Percentiles rank a stretch among this genome's conserved stretches.
Evolutionary conservation across 768 basidiomycete species (phyloP).

Genomic region (Lactarius psammicola): DNA sequence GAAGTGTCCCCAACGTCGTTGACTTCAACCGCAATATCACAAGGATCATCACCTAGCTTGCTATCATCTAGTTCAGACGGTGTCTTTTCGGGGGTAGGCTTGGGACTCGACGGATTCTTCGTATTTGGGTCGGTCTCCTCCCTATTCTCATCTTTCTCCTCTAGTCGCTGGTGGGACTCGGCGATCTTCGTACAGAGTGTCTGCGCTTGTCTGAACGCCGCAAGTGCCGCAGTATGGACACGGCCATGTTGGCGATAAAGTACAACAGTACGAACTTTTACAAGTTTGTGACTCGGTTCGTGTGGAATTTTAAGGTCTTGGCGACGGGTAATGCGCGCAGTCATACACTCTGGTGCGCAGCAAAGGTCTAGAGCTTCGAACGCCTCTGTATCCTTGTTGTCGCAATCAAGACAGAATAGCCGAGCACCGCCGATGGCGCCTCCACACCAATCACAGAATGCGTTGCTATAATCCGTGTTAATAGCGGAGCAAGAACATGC

Average conservation of each 20-base stretch:
- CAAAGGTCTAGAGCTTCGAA: conserved; percentile 35
- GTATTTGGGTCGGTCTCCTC: not conserved
- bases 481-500: not conserved
- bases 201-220: conserved; percentile 4
- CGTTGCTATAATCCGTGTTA: conserved; percentile 18
- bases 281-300: conserved; percentile 6
- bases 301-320: conserved; percentile 18
- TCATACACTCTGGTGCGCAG: conserved; percentile 32
- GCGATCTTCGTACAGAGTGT: not conserved
- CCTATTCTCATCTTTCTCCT: too few species aligned
- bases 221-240: not conserved
- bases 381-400: conserved; percentile 1
- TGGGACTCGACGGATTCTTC: not conserved
- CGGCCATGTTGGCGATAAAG: conserved; percentile 9
- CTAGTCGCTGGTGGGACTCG: not conserved
- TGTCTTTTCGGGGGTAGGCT: too few species aligned
- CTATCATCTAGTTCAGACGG: too few species aligned
- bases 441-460: conserved; percentile 33
- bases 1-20: too few species aligned
- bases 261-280: not conserved
- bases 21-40: too few species aligned
- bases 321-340: conserved; percentile 20
- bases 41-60: too few species aligned
- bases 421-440: conserved; percentile 34
- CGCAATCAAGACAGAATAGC: conserved; percentile 37